Base-by-base conservation (phyloP, 139 green algal genomes). In the Chlamydomonas sphaeroides region DNA sequence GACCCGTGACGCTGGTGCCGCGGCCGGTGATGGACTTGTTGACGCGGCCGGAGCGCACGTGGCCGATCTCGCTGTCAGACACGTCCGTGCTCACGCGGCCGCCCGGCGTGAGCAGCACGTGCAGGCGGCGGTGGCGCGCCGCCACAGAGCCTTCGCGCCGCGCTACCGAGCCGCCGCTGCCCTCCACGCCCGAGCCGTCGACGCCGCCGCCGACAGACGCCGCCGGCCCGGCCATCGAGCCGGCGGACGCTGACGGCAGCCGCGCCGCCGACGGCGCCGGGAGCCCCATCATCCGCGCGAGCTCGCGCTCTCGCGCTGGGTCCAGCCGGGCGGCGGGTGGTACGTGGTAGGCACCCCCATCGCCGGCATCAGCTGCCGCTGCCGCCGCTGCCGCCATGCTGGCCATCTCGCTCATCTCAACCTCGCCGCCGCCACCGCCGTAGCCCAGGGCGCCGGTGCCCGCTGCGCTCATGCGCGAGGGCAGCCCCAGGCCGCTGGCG, bases 11-110 rank as follows among this genome's bases (percentile, higher is more conserved):
- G 69, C n/a, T 38, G 32, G 32, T 32, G 20, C 48, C n/a, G 6
- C 45, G 32, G 32, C 48, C 48, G 3, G 38, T 63, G 15, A 77
- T 45, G 45, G 39, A 41, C 69, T 77, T 77, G 45, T 61, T 53
- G 20, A 77, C 18, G 28, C 69, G 69, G 18, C 69, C 69, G 6
- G 48, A 30, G 8, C 10, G 10, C 32, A 77, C 69, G 36, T 77
- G 69, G 32, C 21, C 20, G 21, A 77, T n/a, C 20, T 63, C 48
- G 4, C 1, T 48, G 36, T 77, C 69, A 3, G 17, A 48, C n/a
- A 77, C 18, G 69, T 77, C 69, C 6, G 69, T 77, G 45, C 69
- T 77, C 18, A 63, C 69, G 18, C 69, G 69, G 21, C 69, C 69
- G n/a, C 18, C 69, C 0, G 69, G 69, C 32, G 69, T 77, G 26